Conservation (phyloP, 305 asterid genomes). For the Fraxinus sp. region DNA sequence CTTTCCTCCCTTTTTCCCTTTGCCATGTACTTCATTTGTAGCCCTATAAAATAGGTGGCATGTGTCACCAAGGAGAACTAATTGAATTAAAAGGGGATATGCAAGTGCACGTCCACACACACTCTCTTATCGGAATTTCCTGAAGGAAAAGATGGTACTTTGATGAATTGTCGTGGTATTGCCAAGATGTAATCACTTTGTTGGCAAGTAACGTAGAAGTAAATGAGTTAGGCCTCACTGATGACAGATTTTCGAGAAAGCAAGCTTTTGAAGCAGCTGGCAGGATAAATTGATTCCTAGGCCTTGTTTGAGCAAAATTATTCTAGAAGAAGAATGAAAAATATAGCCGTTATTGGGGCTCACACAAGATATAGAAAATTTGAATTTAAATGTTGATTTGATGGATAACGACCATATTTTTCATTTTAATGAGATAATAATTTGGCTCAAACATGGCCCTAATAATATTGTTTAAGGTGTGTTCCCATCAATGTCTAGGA, state of each 20-base stretch:
- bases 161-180: not conserved
- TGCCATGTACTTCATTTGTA: not conserved
- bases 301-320: too few species aligned
- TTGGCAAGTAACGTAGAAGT: too few species aligned
- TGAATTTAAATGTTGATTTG: too few species aligned
- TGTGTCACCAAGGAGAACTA: not conserved
- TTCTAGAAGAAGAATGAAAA: not conserved
- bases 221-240: too few species aligned
- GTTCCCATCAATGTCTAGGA: constrained; percentile 32
- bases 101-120: not conserved
- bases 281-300: constrained; percentile 10
- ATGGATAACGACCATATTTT: too few species aligned
- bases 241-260: not conserved
- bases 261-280: constrained; percentile 71
- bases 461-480: not conserved
- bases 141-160: not conserved
- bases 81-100: not conserved
- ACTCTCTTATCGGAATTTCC: not conserved
- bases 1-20: not conserved
- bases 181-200: not conserved
- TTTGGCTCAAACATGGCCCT: not conserved
- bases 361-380: too few species aligned
- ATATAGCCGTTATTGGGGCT: too few species aligned
- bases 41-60: not conserved
- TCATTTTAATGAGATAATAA: not conserved